These are phyloP conservation scores for Zanthoxylum bungeanum DNA, from an alignment of 345 rosid genomes.

Conservation along the genomic window DNA sequence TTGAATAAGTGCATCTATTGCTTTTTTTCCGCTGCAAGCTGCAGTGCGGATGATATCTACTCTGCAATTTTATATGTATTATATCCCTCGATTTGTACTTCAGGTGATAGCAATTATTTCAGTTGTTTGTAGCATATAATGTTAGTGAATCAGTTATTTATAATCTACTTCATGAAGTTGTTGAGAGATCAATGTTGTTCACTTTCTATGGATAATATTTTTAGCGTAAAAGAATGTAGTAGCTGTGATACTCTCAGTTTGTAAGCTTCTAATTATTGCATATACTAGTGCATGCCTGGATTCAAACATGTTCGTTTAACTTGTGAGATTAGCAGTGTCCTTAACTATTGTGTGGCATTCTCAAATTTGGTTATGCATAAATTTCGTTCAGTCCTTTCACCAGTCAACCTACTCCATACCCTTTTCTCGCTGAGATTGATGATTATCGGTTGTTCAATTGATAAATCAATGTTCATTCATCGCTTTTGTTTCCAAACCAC, in stretches of 20 bases:
- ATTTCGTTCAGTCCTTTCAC: neutral
- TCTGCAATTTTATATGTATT: conserved; percentile 18
- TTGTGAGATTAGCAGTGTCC: neutral
- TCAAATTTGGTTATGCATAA: neutral
- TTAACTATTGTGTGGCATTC: neutral
- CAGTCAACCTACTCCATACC: neutral
- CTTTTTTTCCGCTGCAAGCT: conserved; percentile 19
- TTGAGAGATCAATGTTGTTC: neutral
- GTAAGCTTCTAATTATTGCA: neutral
- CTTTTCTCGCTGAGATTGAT: neutral
- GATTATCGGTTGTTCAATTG: too few species aligned
- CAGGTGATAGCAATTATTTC: conserved; percentile 12
- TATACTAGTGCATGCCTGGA: neutral
- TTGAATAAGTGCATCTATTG: conserved; percentile 28
- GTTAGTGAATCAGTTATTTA: conserved; percentile 17
- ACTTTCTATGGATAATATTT: neutral
- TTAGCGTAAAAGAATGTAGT: neutral
- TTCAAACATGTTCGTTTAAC: neutral
- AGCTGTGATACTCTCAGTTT: neutral
- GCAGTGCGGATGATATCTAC: conserved; percentile 10
- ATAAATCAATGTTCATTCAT: neutral
- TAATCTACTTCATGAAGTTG: conserved; percentile 18
- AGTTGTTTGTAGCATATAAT: conserved; percentile 8
- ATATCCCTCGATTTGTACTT: conserved; percentile 13
- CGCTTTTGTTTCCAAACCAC: neutral